These are phyloP conservation scores for Dipodascus albidus DNA, from an alignment of 805 yeast genomes.

Conservation along the genomic window DNA sequence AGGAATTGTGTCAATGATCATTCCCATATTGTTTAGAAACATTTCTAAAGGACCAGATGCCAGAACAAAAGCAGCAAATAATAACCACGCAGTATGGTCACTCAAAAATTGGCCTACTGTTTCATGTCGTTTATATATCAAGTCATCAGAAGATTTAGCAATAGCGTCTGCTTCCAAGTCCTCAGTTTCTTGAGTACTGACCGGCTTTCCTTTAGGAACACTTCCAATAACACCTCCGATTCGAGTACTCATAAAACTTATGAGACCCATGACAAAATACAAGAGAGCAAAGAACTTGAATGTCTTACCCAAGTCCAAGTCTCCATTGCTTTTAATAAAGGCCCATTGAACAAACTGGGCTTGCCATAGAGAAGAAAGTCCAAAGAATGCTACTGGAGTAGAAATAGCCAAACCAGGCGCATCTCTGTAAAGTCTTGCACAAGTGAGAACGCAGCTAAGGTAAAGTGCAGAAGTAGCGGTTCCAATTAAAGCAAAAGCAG, in stretches of 20 bases:
- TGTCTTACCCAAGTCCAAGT: constrained; percentile 9
- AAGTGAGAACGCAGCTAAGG: constrained; percentile 37
- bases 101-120: constrained; percentile 23
- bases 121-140: constrained; percentile 13
- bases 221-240: constrained; percentile 19
- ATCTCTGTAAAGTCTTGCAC: constrained; percentile 76
- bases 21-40: constrained; percentile 74
- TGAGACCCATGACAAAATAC: constrained; percentile 16
- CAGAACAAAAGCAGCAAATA: constrained; percentile 52
- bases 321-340: constrained; percentile 13
- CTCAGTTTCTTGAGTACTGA: constrained; percentile 20
- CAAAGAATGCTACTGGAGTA: constrained; percentile 81
- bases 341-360: constrained; percentile 38
- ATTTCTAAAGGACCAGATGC: constrained; percentile 78
- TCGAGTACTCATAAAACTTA: constrained; percentile 18
- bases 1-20: constrained; percentile 38
- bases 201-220: constrained; percentile 19
- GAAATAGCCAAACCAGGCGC: constrained; percentile 73
- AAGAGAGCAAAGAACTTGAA: constrained; percentile 16
- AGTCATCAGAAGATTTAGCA: constrained; percentile 15
- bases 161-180: constrained; percentile 17
- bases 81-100: constrained; percentile 51
- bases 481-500: constrained; percentile 26
- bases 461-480: constrained; percentile 29
- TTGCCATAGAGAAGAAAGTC: constrained; percentile 66